These are phyloP conservation scores for Yarrowia sp. DNA, from an alignment of 805 yeast species.

Conservation along the genomic window DNA sequence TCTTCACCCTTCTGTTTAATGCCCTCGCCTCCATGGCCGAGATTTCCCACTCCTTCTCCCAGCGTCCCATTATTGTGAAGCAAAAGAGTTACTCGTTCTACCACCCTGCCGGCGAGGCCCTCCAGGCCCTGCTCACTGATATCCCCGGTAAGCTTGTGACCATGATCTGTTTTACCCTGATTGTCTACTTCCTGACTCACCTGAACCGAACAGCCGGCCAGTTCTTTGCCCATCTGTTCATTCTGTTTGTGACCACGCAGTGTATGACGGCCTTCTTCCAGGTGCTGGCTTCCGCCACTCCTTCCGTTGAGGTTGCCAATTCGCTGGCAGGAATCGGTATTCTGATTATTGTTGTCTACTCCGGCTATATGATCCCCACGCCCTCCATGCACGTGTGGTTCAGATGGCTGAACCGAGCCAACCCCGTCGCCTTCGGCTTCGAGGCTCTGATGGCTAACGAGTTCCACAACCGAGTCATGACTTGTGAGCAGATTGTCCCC, in stretches of 20 bases:
- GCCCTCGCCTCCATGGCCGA: conserved; percentile 62
- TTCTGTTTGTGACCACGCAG: conserved; percentile 46
- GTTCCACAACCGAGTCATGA: conserved; percentile 55
- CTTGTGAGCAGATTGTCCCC: conserved; percentile 59
- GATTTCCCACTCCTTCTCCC: conserved; percentile 47
- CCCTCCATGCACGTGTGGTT: conserved; percentile 69
- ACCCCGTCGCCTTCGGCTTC: conserved; percentile 57
- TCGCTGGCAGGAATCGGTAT: conserved; percentile 56
- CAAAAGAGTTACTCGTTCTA: conserved; percentile 71
- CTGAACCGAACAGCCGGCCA: conserved; percentile 51
- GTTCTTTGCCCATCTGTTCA: conserved; percentile 52
- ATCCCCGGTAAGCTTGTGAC: conserved; percentile 58
- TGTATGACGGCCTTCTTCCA: conserved; percentile 54
- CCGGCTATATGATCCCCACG: conserved; percentile 62
- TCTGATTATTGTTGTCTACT: conserved; percentile 52
- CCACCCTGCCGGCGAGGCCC: conserved; percentile 70
- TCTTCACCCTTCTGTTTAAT: conserved; percentile 59
- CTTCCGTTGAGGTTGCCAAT: conserved; percentile 56
- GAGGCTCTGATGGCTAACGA: conserved; percentile 67
- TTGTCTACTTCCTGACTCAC: conserved; percentile 57
- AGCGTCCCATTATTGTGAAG: conserved; percentile 62
- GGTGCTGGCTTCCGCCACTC: conserved; percentile 51
- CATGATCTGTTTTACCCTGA: conserved; percentile 47
- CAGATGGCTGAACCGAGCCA: conserved; percentile 58
- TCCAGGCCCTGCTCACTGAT: conserved; percentile 59